Evolutionary conservation across 2,329 filamentous ascomycete species (phyloP).

Genomic region (Chrysoporthe austroafricana): DNA sequence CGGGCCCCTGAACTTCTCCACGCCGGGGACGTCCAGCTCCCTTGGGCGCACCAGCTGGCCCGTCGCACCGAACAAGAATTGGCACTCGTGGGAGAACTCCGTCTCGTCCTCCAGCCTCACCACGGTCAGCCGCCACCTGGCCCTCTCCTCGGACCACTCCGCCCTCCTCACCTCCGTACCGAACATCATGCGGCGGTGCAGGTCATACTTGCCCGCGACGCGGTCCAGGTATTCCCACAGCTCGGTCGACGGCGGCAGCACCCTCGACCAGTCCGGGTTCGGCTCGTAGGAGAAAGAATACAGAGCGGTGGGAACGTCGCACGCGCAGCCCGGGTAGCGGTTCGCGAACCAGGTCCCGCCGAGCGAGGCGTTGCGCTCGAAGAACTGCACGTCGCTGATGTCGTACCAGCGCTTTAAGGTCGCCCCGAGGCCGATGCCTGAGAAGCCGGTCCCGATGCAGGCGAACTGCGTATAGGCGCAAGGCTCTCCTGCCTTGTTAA

Average conservation of each 20-base stretch:
- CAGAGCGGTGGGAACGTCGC: constrained; percentile 61
- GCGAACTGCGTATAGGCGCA: constrained; percentile 42
- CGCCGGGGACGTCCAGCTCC: constrained; percentile 38
- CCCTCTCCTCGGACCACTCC: constrained; percentile 43
- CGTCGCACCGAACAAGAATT: constrained; percentile 44
- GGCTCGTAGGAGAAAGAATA: constrained; percentile 66
- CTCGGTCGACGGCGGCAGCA: constrained; percentile 59
- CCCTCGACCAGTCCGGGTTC: constrained; percentile 63
- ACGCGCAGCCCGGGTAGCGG: constrained; percentile 61
- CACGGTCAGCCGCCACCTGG: constrained; percentile 41
- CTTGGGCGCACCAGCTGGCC: constrained; percentile 42
- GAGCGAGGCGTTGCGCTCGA: constrained; percentile 59
- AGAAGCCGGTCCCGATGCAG: constrained; percentile 63
- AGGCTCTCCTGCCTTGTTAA: neutral
- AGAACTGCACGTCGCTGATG: constrained; percentile 63
- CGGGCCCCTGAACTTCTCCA: constrained; percentile 36
- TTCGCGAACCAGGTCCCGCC: constrained; percentile 70
- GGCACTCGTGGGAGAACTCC: constrained; percentile 42
- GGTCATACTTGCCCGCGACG: constrained; percentile 52
- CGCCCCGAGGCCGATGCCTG: constrained; percentile 64
- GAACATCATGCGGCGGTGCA: constrained; percentile 45
- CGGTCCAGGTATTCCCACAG: constrained; percentile 59
- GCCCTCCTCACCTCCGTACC: constrained; percentile 42
- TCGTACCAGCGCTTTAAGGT: constrained; percentile 60
- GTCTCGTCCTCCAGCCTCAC: constrained; percentile 33